These are phyloP conservation scores for Neofusicoccum laricinum DNA, from an alignment of 2,329 filamentous ascomycete species.

Conservation along the genomic window DNA sequence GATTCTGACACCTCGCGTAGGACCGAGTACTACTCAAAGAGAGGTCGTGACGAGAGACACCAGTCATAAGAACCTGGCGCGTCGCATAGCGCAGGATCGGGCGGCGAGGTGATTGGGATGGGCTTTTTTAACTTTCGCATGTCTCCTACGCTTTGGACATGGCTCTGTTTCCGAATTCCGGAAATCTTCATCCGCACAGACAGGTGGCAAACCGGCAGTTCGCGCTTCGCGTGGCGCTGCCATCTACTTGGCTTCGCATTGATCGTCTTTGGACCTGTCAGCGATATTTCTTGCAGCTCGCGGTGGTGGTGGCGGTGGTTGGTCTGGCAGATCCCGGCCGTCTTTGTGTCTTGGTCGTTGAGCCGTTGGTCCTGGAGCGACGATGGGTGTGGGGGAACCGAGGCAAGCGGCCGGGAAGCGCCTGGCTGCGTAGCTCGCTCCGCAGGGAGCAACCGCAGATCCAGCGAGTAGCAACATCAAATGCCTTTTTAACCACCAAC, in stretches of 20 bases:
- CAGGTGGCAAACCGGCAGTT: not conserved
- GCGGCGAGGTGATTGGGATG: not conserved
- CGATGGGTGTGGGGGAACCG: constrained; percentile 5
- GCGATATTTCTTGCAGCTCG: not conserved
- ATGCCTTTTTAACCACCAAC: constrained; percentile 3
- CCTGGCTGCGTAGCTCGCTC: not conserved
- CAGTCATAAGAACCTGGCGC: not conserved
- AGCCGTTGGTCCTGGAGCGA: not conserved
- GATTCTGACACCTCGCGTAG: not conserved
- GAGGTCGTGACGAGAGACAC: not conserved
- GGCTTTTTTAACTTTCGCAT: not conserved
- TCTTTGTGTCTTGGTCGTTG: not conserved
- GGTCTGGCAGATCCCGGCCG: not conserved
- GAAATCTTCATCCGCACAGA: not conserved
- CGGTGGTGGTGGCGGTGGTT: not conserved
- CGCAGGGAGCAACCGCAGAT: not conserved
- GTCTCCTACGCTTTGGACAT: not conserved
- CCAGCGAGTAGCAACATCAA: not conserved
- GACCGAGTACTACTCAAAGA: not conserved
- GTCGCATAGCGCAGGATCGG: not conserved
- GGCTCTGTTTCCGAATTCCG: not conserved
- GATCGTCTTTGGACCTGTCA: not conserved
- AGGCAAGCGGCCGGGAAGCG: not conserved
- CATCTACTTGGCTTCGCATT: not conserved
- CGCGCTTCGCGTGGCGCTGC: not conserved